Evolutionary conservation across 2,329 filamentous ascomycete genomes (phyloP), one percentile per base, ranked within the genome.

Genomic region (Monilinia fructigena): DNA sequence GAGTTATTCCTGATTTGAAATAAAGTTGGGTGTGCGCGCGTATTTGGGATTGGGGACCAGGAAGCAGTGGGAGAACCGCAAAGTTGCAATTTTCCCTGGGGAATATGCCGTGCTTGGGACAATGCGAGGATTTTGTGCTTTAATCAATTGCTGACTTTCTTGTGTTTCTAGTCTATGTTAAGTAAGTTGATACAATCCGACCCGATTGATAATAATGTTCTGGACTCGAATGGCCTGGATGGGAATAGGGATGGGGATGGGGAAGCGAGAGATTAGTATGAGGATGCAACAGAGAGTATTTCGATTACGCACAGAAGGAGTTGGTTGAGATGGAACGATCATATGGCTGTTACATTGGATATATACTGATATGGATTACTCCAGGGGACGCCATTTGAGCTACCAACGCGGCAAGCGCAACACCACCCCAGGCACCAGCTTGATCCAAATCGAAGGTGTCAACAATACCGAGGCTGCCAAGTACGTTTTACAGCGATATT

Each of bases 391-490:
- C 84, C 94, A 98, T 89, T 85, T 98, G 84, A 94, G 90, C 85
- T 97, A 97, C 87, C 90, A 96, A 87, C 91, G 94, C 83, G 90
- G 90, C 81, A 94, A 96, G 86, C 91, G 92, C 84, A 90, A 86
- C 83, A 93, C 89, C 80, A 93, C 91, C 86, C 90, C 94, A 77
- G 89, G 89, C 83, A 96, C 91, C 77, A 91, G 91, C 80, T 86
- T 98, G 83, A 90, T 99, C 85, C 95, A 97, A 89, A 96, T 99
- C 79, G 94, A 99, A 87, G 94, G 94, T 82, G 95, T 98, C 77
- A 93, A 96, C 78, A 87, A 91, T 86, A 88, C 90, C 78, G 85
- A 91, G 78, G 92, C 89, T 80, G 94, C 95, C 82, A 91, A 89
- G 88, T 93, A 89, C 74, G 87, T 85, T 70, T 42, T 63, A 55